Evolutionary conservation across 169 alveolate species (phyloP), one percentile per base, ranked within the genome.

Genomic region (Cyclospora cayetanensis): DNA sequence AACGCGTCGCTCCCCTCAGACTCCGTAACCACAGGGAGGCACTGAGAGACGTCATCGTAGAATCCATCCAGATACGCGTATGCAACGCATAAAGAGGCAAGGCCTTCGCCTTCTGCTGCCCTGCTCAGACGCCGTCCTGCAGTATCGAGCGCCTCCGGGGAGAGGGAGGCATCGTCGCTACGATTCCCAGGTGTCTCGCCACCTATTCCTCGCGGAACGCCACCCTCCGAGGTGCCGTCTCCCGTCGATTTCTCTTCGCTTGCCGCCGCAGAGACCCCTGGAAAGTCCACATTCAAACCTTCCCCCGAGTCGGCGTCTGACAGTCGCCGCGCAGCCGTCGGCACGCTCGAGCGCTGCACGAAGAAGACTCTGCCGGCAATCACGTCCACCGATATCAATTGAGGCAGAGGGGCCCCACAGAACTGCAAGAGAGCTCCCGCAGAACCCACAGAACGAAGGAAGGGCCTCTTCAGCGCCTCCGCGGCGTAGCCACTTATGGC

Each of bases 401-500:
- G 77, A n/a, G 34, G 1, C 12, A 65, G 12, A 34, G 77, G 77
- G 39, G 77, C 77, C 77, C 77, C 77, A 29, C 77, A 65, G 77
- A 65, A 65, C 77, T 65, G 77, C 39, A 65, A 41, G 25, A 65
- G 39, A 41, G 39, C 77, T n/a, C 77, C 77, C 4, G 77, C 77
- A 12, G 34, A 4, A 11, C 43, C 77, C 5, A 41, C 29, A 25
- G 43, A 1, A 4, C 29, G 34, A 1, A 65, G 77, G 29, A 25
- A 65, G 34, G 77, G 77, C 29, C 77, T 65, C 39, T 25, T 65
- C 2, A 65, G 77, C n/a, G 77, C 77, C 77, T 65, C 77, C 12
- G 39, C 4, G 25, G 77, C 77, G 12, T 65, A 65, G 9, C 34
- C 39, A n/a, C 18, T 65, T 12, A 65, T 25, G 9, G 77, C 77